Evolutionary conservation across 2,329 filamentous ascomycete genomes (phyloP), one percentile per base, ranked within the genome.

Genomic region (Penicillium thymicola): DNA sequence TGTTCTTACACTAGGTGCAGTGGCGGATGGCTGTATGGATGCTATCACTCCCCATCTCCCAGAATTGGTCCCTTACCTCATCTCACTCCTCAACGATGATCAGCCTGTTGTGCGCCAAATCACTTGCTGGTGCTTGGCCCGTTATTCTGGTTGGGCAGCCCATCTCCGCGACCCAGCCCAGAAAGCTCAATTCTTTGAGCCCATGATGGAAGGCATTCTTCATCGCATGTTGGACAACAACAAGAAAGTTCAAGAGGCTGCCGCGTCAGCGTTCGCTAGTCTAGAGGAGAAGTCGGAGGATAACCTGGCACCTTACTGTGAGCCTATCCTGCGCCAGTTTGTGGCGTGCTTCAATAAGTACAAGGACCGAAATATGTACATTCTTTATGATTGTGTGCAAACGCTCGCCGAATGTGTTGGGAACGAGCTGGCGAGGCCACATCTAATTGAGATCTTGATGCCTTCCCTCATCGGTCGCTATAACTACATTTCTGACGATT

Each of bases 301-400:
- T 61, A 83, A 87, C 59, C 78, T 99, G 41, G 86, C 88, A 61
- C 90, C 90, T 0, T 99, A 97, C 76, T 92, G 90, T 67, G 83
- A 88, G 28, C 90, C 92, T 27, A 97, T 99, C 67, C 85, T 97
- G 51, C 88, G 87, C 59, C 94, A 97, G 72, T 97, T 93, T 69
- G 92, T 97, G 51, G 82, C 84, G 59, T 99, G 94, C 75, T 99
- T 99, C 75, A 84, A 81, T 51, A 92, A 89, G 75, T 99, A 97
- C 84, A 97, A 99, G 81, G 93, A 97, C 75, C 88, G 91, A 68
- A 99, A 99, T 78, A 97, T 97, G 86, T 97, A 95, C 78, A 95
- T 97, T 53, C 84, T 99, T 34, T 99, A 99, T 78, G 94, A 99
- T 76, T 97, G 94, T 73, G 90, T 99, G 34, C 94, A 99, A 77